Conservation (phyloP, 2,329 filamentous ascomycete genomes). For the Orbilia quercus region DNA sequence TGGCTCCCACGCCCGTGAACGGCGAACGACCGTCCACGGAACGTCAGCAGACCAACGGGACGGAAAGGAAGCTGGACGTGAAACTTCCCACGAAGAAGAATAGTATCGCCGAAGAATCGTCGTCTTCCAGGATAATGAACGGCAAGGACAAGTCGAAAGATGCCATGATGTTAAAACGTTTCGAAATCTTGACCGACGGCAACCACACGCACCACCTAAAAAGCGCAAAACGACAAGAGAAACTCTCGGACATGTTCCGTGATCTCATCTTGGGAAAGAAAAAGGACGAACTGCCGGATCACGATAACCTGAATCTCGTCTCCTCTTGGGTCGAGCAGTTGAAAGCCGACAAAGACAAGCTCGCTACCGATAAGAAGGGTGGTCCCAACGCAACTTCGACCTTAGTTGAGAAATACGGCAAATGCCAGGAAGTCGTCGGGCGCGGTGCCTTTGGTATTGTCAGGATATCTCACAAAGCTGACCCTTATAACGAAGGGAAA, state of each 20-base stretch:
- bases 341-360: conserved; percentile 83
- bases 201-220: conserved; percentile 89
- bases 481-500: conserved; percentile 77
- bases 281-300: conserved; percentile 72
- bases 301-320: conserved; percentile 86
- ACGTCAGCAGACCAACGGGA: conserved; percentile 22
- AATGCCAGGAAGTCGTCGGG: conserved; percentile 96
- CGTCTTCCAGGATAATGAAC: conserved; percentile 12
- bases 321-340: conserved; percentile 96
- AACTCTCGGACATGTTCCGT: conserved; percentile 90
- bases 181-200: conserved; percentile 72
- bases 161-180: conserved; percentile 62
- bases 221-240: conserved; percentile 91
- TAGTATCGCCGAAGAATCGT: conserved; percentile 37
- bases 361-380: conserved; percentile 79
- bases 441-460: conserved; percentile 97
- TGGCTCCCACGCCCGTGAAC: conserved; percentile 42
- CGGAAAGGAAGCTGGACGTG: conserved; percentile 29
- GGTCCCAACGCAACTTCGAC: conserved; percentile 79
- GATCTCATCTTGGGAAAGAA: conserved; percentile 83
- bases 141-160: conserved; percentile 38
- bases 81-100: conserved; percentile 37
- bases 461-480: conserved; percentile 93
- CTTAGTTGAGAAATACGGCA: conserved; percentile 95
- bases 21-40: conserved; percentile 43